phyloP scores from a whole-genome alignment of 1,284 basidiomycete genomes.

The Fomes fomentarius region DNA sequence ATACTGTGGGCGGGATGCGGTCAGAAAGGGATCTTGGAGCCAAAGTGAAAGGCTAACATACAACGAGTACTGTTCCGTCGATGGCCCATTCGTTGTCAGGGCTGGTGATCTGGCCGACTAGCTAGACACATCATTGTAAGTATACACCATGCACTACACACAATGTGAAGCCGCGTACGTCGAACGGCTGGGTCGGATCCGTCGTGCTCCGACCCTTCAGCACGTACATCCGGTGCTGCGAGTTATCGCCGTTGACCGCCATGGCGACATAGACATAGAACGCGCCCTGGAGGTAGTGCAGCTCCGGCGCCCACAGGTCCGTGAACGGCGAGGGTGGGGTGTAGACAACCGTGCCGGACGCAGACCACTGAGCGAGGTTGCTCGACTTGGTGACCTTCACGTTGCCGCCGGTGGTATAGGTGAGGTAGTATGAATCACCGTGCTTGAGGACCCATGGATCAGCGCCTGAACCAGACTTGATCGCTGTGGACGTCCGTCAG shows the following conservation, averaged over 20 bases:
- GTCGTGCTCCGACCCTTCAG: constrained; percentile 6
- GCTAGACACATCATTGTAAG: not conserved
- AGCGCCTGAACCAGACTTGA: constrained; percentile 1
- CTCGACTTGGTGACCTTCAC: constrained; percentile 1
- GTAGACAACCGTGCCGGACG: constrained; percentile 2
- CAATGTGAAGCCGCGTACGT: not conserved
- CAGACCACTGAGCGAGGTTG: constrained; percentile 8
- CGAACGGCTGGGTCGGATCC: constrained; percentile 5
- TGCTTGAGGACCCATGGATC: constrained; percentile 8
- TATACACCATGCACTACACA: too few relatives aligned
- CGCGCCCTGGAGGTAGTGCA: constrained; percentile 6
- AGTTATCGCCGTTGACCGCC: constrained; percentile 3
- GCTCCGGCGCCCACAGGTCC: constrained; percentile 7
- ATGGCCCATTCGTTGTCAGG: constrained; percentile 10
- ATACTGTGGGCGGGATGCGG: not conserved
- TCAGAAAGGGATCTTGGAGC: too few relatives aligned
- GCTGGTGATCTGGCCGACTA: constrained; percentile 2
- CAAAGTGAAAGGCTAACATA: too few relatives aligned
- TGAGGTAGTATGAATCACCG: constrained; percentile 1
- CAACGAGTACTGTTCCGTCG: constrained; percentile 4
- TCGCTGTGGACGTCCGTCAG: too few relatives aligned
- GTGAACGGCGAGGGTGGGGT: not conserved
- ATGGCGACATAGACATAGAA: constrained; percentile 10
- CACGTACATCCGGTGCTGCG: constrained; percentile 8
- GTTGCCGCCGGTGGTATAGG: constrained; percentile 6